phyloP scores from a whole-genome alignment of 176 grass and related monocot genomes.

The Phyllostachys edulis region DNA sequence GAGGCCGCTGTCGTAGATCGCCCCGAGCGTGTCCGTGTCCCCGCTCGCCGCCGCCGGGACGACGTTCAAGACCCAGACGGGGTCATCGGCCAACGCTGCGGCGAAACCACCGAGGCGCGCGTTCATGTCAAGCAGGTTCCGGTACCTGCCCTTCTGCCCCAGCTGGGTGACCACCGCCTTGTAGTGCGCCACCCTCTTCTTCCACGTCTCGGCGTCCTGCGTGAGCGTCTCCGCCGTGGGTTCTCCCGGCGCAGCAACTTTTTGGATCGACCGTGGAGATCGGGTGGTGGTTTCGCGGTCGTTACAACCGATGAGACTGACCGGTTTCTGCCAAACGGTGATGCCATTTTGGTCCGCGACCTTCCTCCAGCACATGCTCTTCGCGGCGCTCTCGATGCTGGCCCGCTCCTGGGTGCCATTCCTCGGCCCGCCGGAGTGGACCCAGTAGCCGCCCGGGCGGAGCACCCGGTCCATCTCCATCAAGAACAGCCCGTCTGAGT shows the following conservation, averaged over 20 bases:
- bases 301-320: slow-evolving; percentile 43
- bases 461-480: slow-evolving; percentile 58
- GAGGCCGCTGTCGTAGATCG: slow-evolving; percentile 59
- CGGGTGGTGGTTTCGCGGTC: neutral
- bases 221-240: slow-evolving; percentile 32
- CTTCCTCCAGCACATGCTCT: slow-evolving; percentile 61
- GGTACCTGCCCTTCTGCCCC: slow-evolving; percentile 50
- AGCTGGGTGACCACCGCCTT: slow-evolving; percentile 43
- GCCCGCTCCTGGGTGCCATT: slow-evolving; percentile 43
- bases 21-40: slow-evolving; percentile 39
- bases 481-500: slow-evolving; percentile 46
- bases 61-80: slow-evolving; percentile 65
- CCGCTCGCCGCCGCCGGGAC: slow-evolving; percentile 25
- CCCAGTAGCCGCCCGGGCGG: slow-evolving; percentile 60
- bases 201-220: slow-evolving; percentile 46
- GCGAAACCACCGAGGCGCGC: slow-evolving; percentile 44
- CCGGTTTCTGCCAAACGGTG: slow-evolving; percentile 54
- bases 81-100: slow-evolving; percentile 39
- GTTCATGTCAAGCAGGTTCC: slow-evolving; percentile 71
- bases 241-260: slow-evolving; percentile 17
- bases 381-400: slow-evolving; percentile 35
- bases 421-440: slow-evolving; percentile 49
- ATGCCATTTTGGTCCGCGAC: slow-evolving; percentile 50
- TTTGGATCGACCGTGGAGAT: slow-evolving; percentile 9
- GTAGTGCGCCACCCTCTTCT: slow-evolving; percentile 45